These are phyloP conservation scores for Aquilaria malaccensis DNA, from an alignment of 345 rosid genomes.

Conservation along the genomic window DNA sequence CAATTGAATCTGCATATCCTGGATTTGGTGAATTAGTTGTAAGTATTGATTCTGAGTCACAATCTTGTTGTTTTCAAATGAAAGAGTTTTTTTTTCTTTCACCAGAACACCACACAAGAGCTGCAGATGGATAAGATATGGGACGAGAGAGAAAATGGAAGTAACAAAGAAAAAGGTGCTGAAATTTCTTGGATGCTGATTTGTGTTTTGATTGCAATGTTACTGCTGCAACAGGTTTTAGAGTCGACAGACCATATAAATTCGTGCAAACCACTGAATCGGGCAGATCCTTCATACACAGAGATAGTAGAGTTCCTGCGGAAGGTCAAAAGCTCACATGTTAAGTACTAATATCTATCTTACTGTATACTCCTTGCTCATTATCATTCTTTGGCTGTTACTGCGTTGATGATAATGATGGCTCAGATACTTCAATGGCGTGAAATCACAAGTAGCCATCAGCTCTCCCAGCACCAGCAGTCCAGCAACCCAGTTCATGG, in stretches of 20 bases:
- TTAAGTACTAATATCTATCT: slow-evolving; percentile 13
- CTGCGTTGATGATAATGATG: not conserved
- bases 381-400: not conserved
- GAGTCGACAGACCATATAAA: slow-evolving; percentile 95
- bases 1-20: slow-evolving; percentile 95
- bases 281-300: slow-evolving; percentile 67
- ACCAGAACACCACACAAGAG: too few relatives aligned
- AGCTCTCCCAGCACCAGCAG: slow-evolving; percentile 2
- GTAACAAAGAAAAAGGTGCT: not conserved
- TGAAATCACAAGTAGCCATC: slow-evolving; percentile 1
- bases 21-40: slow-evolving; percentile 97
- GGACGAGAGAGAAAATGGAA: not conserved
- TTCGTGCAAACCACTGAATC: slow-evolving; percentile 91
- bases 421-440: slow-evolving; percentile 15
- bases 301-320: slow-evolving; percentile 62
- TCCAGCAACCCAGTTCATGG: slow-evolving; percentile 2
- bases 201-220: not conserved
- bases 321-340: slow-evolving; percentile 43
- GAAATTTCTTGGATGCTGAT: not conserved
- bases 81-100: not conserved
- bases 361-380: not conserved
- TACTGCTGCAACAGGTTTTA: slow-evolving; percentile 52
- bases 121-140: not conserved
- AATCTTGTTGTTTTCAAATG: not conserved
- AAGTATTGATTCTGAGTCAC: slow-evolving; percentile 23